A percentile compares a stretch with the other conserved stretches of the same genome.
Conservation (phyloP, 2,329 filamentous ascomycete genomes). For the Cordyceps farinosa region DNA sequence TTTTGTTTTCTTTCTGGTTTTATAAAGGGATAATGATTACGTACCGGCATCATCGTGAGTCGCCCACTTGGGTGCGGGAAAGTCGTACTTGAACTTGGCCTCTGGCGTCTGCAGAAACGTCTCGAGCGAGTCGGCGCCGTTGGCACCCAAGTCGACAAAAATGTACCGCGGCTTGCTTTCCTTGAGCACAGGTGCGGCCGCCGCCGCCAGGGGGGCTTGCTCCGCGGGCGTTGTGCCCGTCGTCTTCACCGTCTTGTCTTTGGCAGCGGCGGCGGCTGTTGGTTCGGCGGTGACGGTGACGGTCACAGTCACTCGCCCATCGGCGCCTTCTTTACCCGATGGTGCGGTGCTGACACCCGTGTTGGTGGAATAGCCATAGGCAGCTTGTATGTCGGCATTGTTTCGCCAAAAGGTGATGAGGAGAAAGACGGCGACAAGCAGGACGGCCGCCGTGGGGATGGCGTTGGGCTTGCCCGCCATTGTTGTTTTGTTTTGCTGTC, state of each 20-base stretch:
- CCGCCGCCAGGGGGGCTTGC: background rate
- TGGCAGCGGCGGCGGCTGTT: background rate
- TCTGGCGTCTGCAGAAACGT: constrained; percentile 10
- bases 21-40: background rate
- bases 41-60: constrained; percentile 13
- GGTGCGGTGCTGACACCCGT: background rate
- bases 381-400: background rate
- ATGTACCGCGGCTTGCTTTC: constrained; percentile 7
- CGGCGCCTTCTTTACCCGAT: too few species aligned
- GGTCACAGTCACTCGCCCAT: background rate
- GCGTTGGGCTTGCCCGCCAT: background rate
- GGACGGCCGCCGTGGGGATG: background rate
- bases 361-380: background rate
- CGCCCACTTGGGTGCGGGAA: constrained; percentile 7
- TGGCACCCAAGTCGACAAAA: constrained; percentile 17
- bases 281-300: background rate
- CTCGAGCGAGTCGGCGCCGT: constrained; percentile 16
- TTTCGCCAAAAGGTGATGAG: constrained; percentile 8
- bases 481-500: too few species aligned
- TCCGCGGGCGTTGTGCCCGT: background rate
- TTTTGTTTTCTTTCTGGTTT: too few species aligned
- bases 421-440: background rate
- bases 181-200: background rate
- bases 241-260: background rate
- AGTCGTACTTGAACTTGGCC: constrained; percentile 16